Base-by-base conservation (phyloP, 257 asterid species). In the Sherardia arvensis region DNA sequence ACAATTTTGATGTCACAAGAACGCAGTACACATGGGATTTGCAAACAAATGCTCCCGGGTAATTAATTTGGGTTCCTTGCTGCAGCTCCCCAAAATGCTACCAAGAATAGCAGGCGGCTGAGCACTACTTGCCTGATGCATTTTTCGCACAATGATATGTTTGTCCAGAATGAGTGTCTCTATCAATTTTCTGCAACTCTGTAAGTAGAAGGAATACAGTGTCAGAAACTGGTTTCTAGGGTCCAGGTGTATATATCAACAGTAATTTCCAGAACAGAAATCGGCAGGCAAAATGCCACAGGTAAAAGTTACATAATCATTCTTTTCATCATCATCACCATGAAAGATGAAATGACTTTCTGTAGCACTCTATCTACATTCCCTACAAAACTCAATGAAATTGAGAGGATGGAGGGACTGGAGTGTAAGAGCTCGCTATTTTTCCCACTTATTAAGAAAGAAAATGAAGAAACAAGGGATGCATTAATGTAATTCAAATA, bases 171-270 rank as follows among this genome's bases (percentile, higher is more conserved):
- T 53, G 91, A 93, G 70, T 53, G 69, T 81, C 78, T 85, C 85
- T 40, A 93, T 49, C 85, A 93, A 75, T 62, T 70, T 80, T 76
- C 82, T 78, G 83, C 97, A 89, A 86, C 95, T 92, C 97, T 92
- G 90, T 18, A 71, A 76, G n/a, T n/a, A n/a, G 69, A 71, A 67
- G 58, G 8, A 51, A 21, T 51, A 33, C 48, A 40, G 36, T 60
- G 66, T 18, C 4, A 68, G 59, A 23, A 4, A 10, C 43, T 17
- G 36, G 29, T 34, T 22, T 17, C 6, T 55, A 58, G 76, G 43
- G 75, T n/a, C 26, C 0, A 5, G 11, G 26, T n/a, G 20, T 49
- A n/a, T n/a, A 20, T 49, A 18, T 49, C 56, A n/a, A 49, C 26
- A 49, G n/a, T 53, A 55, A 14, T 65, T 53, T 26, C 38, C 53